Percentiles rank a stretch among this genome's conserved stretches.
Evolutionary conservation across 345 rosid species (phyloP).

Genomic region (sweet orange (Citrus sinensis)): DNA sequence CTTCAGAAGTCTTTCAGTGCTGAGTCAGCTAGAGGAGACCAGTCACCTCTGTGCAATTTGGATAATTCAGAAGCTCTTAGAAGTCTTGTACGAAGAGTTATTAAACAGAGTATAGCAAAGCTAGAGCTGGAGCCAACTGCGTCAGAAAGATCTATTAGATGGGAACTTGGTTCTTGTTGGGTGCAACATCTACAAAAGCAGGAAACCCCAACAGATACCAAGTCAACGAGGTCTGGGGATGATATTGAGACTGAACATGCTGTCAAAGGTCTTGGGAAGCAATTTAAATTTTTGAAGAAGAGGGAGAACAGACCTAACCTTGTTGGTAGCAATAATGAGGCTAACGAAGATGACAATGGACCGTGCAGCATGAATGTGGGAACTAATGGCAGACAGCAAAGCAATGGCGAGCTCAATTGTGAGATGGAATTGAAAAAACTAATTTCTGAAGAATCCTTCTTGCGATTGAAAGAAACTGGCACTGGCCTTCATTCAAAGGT

Average conservation of each 20-base stretch:
- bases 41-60: constrained; percentile 17
- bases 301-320: constrained; percentile 24
- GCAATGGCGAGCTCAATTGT: constrained; percentile 17
- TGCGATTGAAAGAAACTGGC: constrained; percentile 41
- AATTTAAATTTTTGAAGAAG: constrained; percentile 45
- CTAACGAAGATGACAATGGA: constrained; percentile 16
- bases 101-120: constrained; percentile 41
- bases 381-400: constrained; percentile 22
- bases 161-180: constrained; percentile 75
- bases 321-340: not conserved
- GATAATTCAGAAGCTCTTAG: constrained; percentile 19
- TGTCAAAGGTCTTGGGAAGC: constrained; percentile 68
- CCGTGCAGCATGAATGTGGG: constrained; percentile 17
- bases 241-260: constrained; percentile 28
- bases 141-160: constrained; percentile 45
- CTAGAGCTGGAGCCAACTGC: not conserved
- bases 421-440: constrained; percentile 43
- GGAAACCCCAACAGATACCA: constrained; percentile 35
- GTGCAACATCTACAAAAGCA: constrained; percentile 60
- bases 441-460: constrained; percentile 52
- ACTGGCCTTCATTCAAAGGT: constrained; percentile 68
- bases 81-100: constrained; percentile 26
- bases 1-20: constrained; percentile 36
- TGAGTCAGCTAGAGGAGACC: constrained; percentile 33
- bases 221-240: constrained; percentile 25